Base-by-base conservation (phyloP, 306 rosid species). In the Purshia tridentata region DNA sequence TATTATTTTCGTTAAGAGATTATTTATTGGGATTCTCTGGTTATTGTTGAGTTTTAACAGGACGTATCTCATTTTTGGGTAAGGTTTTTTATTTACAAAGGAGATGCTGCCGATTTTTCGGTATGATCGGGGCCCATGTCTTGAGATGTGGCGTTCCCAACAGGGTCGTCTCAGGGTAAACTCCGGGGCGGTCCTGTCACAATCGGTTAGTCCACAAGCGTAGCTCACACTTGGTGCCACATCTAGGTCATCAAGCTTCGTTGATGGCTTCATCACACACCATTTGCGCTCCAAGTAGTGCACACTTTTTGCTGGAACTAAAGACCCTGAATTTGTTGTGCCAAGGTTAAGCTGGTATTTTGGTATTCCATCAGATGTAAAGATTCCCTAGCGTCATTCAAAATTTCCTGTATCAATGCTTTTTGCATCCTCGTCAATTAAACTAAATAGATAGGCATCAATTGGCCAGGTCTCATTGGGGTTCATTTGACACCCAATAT, bases 371-470 rank as follows among this genome's bases (percentile, higher is more conserved):
- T 88, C 86, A 59, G 73, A 91, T 65, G 82, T 81, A 70, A 87
- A 85, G 69, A 91, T 65, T 42, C 97, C 97, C 97, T 92, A 91
- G 37, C 88, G 94, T 80, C 97, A 87, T 82, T 91, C 94, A 52
- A 91, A 88, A 75, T 88, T 87, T 46, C 97, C 94, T 1, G 94
- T 94, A 55, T 82, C 85, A 61, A 88, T 74, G 66, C 94, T 88
- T 70, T 91, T 88, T 8, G 83, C 83, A 77, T 91, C 86, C 85
- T 91, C 97, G 61, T 91, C 97, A 19, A 91, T 81, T 73, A 91
- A 87, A 72, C 94, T 87, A 59, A 91, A 91, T 14, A 91, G 52
- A 77, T 78, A 91, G 29, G 86, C 67, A 69, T 88, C 94, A 12
- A 91, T 76, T 13, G 80, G 80, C 57, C 89, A 2, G 88, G 84